These are phyloP conservation scores for Rhododendron ovatum DNA, from an alignment of 148 eudicot species.

Conservation along the genomic window DNA sequence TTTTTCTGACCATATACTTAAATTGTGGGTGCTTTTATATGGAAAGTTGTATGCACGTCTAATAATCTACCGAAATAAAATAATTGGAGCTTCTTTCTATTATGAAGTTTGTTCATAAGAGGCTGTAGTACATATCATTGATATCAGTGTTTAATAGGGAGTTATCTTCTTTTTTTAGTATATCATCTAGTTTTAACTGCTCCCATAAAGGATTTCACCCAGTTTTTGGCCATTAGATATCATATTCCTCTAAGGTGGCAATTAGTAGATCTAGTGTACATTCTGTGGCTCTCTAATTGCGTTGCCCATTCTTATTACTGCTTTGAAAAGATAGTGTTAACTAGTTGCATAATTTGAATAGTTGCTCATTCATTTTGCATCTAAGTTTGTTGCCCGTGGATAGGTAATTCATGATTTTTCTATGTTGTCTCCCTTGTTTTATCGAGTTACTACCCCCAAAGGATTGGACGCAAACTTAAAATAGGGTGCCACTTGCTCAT, in stretches of 20 bases:
- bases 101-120: background rate
- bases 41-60: background rate
- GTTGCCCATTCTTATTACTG: background rate
- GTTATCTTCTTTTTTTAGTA: background rate
- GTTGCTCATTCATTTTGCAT: background rate
- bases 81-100: background rate
- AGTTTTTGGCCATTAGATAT: background rate
- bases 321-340: background rate
- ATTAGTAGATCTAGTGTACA: too few relatives aligned
- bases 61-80: background rate
- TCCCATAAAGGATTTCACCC: background rate
- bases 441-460: background rate
- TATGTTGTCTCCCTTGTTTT: background rate
- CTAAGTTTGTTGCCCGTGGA: background rate
- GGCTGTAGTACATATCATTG: too few relatives aligned
- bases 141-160: background rate
- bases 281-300: background rate
- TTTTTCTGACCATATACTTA: background rate
- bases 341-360: background rate
- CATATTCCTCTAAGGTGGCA: background rate
- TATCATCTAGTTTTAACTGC: background rate
- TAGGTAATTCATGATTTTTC: background rate
- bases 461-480: background rate
- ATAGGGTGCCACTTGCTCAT: background rate
- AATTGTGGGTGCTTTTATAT: background rate